Conservation (phyloP, 306 rosid genomes). For the Sesbania bispinosa region DNA sequence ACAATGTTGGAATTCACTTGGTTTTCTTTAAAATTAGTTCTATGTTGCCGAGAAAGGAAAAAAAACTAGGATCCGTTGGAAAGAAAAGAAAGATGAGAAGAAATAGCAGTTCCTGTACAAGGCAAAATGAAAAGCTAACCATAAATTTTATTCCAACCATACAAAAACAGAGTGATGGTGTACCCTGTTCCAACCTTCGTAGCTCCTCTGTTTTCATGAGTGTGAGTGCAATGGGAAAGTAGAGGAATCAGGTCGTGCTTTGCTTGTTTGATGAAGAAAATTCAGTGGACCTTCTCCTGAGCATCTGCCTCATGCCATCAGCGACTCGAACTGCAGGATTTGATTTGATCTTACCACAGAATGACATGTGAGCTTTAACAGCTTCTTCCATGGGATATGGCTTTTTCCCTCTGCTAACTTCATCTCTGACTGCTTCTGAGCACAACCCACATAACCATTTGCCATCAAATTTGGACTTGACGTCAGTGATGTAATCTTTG, state of each 20-base stretch:
- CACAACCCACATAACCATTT: conserved; percentile 97
- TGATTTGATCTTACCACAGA: conserved; percentile 71
- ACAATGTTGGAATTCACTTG: not conserved
- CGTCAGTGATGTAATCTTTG: conserved; percentile 60
- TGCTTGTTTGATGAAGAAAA: conserved; percentile 54
- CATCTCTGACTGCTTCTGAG: conserved; percentile 89
- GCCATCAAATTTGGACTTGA: conserved; percentile 69
- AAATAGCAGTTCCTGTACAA: conserved; percentile 39
- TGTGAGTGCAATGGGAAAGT: conserved; percentile 42
- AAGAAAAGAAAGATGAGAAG: not conserved
- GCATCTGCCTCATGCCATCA: conserved; percentile 89
- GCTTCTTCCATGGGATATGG: conserved; percentile 66
- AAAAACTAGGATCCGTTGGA: not conserved
- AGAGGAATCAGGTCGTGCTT: conserved; percentile 40
- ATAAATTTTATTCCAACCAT: conserved; percentile 31
- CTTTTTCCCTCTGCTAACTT: conserved; percentile 54
- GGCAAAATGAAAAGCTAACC: conserved; percentile 25
- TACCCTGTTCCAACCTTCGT: not conserved
- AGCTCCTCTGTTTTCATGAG: conserved; percentile 16
- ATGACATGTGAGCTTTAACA: conserved; percentile 86
- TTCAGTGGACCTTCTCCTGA: conserved; percentile 65
- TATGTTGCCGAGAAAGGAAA: conserved; percentile 23
- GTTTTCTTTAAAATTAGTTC: not conserved
- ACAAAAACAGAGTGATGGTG: not conserved
- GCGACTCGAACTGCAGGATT: conserved; percentile 79